Base-by-base conservation (phyloP, 2,329 filamentous ascomycete species). In the Diaporthe sp. region DNA sequence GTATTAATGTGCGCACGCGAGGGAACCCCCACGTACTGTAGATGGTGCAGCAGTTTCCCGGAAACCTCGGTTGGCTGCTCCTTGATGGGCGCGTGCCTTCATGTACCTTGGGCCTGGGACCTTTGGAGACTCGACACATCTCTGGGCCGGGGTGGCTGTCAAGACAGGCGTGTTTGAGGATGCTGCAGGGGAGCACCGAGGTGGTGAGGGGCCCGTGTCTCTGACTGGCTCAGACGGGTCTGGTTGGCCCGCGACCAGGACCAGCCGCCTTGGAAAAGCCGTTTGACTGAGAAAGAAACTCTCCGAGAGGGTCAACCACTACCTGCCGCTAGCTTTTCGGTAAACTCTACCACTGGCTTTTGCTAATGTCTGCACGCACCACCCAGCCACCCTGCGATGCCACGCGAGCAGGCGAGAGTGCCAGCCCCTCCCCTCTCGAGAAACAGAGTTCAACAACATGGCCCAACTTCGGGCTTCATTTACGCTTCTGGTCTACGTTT, bases 151-250 rank as follows among this genome's bases (percentile, higher is more conserved):
- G 42, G 32, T 42, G 47, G 44, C 65, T 32, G 47, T 69, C 42
- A 61, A 70, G 37, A 37, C 63, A 39, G 47, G 68, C 58, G 74
- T 78, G 77, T 79, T 79, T 78, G 76, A 78, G 77, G 70, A 74
- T 71, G 69, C 61, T 77, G 77, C 77, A 78, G 74, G 77, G 77
- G 78, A 71, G 65, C 59, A 15, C 39, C 44, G 66, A 74, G 66
- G 51, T 73, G 74, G 74, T 73, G 74, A 71, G 65, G 59, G 59
- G 74, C 59, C 30, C 32, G 8, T 19, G 39, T 25, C 51, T 69
- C 61, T 74, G 58, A 75, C 68, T 75, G 72, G 72, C 25, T 30
- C 32, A 56, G 17, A 44, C 44, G 71, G 69, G 69, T 32, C 39
- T 47, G 39, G 44, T 35, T 37, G 65, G 55, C n/a, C 27, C 35